These are phyloP conservation scores for Perkinsus chesapeaki DNA, from an alignment of 169 alveolate species.

Conservation along the genomic window DNA sequence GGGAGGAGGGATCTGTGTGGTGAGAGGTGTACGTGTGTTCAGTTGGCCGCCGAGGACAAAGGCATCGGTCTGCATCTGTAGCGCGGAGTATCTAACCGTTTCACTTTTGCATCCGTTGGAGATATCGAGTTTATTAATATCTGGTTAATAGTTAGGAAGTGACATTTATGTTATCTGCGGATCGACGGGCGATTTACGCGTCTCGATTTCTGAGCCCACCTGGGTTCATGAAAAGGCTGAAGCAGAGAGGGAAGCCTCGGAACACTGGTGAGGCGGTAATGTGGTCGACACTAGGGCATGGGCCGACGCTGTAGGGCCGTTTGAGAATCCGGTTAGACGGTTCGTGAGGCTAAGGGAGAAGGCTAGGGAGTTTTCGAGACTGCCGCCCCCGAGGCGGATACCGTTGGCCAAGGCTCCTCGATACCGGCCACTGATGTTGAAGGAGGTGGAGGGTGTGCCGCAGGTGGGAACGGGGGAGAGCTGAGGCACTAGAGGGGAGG, in stretches of 20 bases:
- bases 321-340: slow-evolving; percentile 58
- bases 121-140: neutral
- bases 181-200: slow-evolving; percentile 33
- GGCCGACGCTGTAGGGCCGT: slow-evolving; percentile 33
- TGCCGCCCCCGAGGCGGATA: slow-evolving; percentile 46
- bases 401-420: neutral
- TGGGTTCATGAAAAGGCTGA: slow-evolving; percentile 56
- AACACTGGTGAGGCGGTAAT: slow-evolving; percentile 40
- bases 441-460: slow-evolving; percentile 9
- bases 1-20: neutral
- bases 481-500: slow-evolving; percentile 1
- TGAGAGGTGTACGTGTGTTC: neutral
- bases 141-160: too few species aligned
- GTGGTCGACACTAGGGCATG: neutral
- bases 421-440: neutral
- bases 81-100: neutral
- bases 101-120: neutral
- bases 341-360: slow-evolving; percentile 56
- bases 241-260: slow-evolving; percentile 58
- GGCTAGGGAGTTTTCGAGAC: slow-evolving; percentile 49
- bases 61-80: neutral
- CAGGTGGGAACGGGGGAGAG: neutral
- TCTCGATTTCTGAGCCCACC: slow-evolving; percentile 41
- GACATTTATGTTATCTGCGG: slow-evolving; percentile 10
- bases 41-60: neutral